Percentiles rank a stretch among this genome's conserved stretches.
phyloP scores from a whole-genome alignment of 305 asterid genomes.

The Solanum hybrid region DNA sequence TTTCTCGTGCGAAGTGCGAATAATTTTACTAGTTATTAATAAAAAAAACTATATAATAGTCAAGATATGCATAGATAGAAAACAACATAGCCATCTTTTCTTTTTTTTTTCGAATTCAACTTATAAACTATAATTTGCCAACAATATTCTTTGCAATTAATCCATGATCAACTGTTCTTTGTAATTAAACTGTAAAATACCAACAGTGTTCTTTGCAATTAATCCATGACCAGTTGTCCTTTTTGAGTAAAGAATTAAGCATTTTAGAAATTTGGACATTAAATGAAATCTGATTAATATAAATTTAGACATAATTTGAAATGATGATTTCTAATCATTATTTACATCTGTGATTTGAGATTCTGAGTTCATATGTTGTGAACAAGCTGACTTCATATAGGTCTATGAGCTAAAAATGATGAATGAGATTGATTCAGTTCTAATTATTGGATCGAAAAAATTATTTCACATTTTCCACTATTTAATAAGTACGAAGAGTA shows the following conservation, averaged over 20 bases:
- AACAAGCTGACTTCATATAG: not conserved
- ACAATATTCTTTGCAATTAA: not conserved
- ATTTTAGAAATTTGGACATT: not conserved
- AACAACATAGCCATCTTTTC: not conserved
- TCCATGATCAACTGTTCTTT: not conserved
- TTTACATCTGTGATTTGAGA: not conserved
- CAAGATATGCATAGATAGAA: not conserved
- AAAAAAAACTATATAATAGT: not conserved
- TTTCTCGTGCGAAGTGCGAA: no score
- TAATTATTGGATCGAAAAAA: not conserved
- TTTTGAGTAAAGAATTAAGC: not conserved
- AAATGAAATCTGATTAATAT: no score
- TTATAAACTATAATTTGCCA: not conserved
- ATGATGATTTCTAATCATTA: not conserved
- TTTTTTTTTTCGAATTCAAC: not conserved
- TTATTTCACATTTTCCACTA: no score
- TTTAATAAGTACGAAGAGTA: not conserved
- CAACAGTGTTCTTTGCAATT: not conserved
- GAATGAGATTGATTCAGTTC: no score
- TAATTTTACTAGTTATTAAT: no score
- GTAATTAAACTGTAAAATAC: not conserved
- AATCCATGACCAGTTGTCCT: not conserved
- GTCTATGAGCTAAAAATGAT: not conserved
- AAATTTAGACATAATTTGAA: no score
- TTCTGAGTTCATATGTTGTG: not conserved